Conservation (phyloP, 2,329 filamentous ascomycete genomes). For the Microsporum audouinii region DNA sequence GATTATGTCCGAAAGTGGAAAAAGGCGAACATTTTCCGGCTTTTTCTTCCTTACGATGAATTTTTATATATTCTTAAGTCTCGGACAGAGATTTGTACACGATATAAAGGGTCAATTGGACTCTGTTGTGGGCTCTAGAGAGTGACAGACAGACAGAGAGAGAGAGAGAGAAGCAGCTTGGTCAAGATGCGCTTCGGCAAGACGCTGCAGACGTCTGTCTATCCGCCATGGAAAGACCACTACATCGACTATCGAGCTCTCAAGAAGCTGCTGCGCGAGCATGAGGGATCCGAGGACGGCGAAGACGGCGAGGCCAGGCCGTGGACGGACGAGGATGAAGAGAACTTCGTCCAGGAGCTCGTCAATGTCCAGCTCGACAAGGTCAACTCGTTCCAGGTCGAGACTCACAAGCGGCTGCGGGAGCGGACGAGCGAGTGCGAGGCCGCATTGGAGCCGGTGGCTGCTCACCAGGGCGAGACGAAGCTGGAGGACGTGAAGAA, state of each 20-base stretch:
- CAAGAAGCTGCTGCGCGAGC: constrained; percentile 76
- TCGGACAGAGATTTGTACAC: no score
- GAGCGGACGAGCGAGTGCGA: constrained; percentile 66
- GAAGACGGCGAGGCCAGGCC: constrained; percentile 44
- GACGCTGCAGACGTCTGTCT: constrained; percentile 68
- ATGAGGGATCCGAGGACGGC: constrained; percentile 41
- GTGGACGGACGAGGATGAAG: constrained; percentile 94
- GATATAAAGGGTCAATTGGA: no score
- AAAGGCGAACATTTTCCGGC: neutral
- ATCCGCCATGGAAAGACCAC: constrained; percentile 78
- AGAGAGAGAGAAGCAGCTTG: neutral
- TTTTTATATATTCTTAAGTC: neutral
- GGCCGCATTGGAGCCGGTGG: constrained; percentile 50
- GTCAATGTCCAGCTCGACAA: constrained; percentile 93
- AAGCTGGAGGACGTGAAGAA: constrained; percentile 32
- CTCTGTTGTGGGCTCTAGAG: neutral
- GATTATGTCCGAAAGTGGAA: neutral
- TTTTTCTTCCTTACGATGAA: neutral
- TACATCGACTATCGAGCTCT: constrained; percentile 96
- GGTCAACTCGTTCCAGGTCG: constrained; percentile 76
- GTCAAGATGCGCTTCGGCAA: constrained; percentile 78
- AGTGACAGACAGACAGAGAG: neutral
- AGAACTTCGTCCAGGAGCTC: constrained; percentile 84
- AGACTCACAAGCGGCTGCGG: constrained; percentile 68
- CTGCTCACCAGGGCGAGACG: constrained; percentile 27